Evolutionary conservation across 305 asterid genomes (phyloP).

Genomic region (Fraxinus angustifolia): DNA sequence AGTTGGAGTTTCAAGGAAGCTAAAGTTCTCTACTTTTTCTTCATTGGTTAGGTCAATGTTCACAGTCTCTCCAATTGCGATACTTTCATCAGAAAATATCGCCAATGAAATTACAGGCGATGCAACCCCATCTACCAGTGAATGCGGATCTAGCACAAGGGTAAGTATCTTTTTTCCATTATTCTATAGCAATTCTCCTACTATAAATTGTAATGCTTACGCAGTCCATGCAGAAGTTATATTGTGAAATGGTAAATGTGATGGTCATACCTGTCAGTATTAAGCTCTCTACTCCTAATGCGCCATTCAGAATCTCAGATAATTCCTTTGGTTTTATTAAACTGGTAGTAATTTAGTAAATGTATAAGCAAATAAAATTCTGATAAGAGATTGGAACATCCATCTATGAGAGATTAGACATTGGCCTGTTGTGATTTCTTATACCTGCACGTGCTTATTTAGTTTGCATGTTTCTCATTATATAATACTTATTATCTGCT

Average conservation of each 20-base stretch:
- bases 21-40: slow-evolving; percentile 19
- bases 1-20: slow-evolving; percentile 19
- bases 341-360: not conserved
- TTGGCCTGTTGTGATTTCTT: not conserved
- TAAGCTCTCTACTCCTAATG: not conserved
- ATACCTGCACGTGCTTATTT: not conserved
- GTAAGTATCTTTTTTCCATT: slow-evolving; percentile 36
- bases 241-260: not conserved
- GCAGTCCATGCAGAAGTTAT: not conserved
- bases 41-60: slow-evolving; percentile 54
- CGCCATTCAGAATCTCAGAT: not conserved
- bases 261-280: not conserved
- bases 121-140: slow-evolving; percentile 56
- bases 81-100: slow-evolving; percentile 64
- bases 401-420: not conserved
- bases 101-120: slow-evolving; percentile 49
- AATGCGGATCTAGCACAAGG: slow-evolving; percentile 64
- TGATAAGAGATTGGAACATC: not conserved
- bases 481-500: not conserved
- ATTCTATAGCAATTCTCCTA: not conserved
- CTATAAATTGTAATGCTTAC: not conserved
- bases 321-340: not conserved
- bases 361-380: slow-evolving; percentile 1
- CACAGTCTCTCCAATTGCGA: slow-evolving; percentile 51
- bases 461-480: not conserved